Evolutionary conservation across 768 basidiomycete species (phyloP).

Genomic region (Mycena olivaceomarginata): DNA sequence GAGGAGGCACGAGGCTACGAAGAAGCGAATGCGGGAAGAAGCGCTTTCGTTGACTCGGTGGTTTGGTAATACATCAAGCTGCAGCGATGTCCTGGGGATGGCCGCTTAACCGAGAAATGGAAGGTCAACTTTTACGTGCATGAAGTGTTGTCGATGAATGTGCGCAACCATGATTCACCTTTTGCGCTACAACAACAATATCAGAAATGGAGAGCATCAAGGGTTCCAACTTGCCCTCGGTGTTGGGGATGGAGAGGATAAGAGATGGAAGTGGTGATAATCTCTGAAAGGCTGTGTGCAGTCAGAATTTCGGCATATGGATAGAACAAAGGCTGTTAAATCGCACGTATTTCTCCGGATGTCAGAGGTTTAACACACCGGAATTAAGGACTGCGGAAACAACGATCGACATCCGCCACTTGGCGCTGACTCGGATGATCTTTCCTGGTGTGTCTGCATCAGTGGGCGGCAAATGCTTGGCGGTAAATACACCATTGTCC

Average conservation of each 20-base stretch:
- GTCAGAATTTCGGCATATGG: constrained; percentile 11
- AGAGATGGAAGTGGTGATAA: constrained; percentile 3
- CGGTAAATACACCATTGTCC: constrained; percentile 29
- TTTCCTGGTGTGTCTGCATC: constrained; percentile 10
- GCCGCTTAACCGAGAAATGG: constrained; percentile 30
- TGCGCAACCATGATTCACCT: background rate
- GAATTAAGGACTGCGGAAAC: constrained; percentile 16
- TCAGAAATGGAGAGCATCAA: constrained; percentile 26
- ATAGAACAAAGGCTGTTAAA: constrained; percentile 11
- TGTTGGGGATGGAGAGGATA: constrained; percentile 4
- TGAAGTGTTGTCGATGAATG: constrained; percentile 19
- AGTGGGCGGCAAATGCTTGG: background rate
- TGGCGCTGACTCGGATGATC: constrained; percentile 28
- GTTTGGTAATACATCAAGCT: constrained; percentile 30
- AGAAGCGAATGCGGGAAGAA: constrained; percentile 6
- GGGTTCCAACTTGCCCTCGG: constrained; percentile 19
- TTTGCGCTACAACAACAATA: background rate
- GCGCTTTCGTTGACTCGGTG: background rate
- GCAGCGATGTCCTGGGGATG: constrained; percentile 30
- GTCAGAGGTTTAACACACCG: constrained; percentile 17
- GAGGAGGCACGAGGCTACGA: constrained; percentile 28
- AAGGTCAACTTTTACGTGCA: constrained; percentile 15
- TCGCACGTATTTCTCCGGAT: background rate
- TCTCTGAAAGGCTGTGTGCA: constrained; percentile 20
- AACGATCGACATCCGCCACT: constrained; percentile 22